Percentiles rank a stretch among this genome's conserved stretches.
These are phyloP conservation scores for Filobasidium wieringae DNA, from an alignment of 768 basidiomycete species.

Conservation along the genomic window DNA sequence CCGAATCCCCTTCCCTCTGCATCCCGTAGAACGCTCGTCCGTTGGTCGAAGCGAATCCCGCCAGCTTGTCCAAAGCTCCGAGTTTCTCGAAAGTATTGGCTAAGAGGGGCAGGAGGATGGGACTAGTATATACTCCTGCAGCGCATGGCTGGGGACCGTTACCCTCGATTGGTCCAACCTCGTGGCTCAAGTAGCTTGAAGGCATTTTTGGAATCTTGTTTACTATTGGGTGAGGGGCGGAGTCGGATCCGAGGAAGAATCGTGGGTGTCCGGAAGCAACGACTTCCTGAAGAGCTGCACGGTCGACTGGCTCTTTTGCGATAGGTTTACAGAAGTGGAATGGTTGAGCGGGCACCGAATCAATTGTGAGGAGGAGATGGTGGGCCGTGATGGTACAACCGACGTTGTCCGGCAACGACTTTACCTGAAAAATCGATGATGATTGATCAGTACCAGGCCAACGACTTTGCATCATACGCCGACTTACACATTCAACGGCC, in stretches of 20 bases:
- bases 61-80: slow-evolving; percentile 67
- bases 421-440: slow-evolving; percentile 24
- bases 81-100: slow-evolving; percentile 81
- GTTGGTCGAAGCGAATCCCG: slow-evolving; percentile 63
- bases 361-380: slow-evolving; percentile 83
- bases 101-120: slow-evolving; percentile 76
- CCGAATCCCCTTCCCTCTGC: slow-evolving; percentile 21
- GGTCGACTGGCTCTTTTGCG: slow-evolving; percentile 88
- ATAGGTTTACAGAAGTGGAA: slow-evolving; percentile 97
- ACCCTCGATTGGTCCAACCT: slow-evolving; percentile 8
- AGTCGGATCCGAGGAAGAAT: slow-evolving; percentile 96
- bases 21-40: slow-evolving; percentile 69
- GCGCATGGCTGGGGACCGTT: slow-evolving; percentile 64
- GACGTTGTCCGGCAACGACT: slow-evolving; percentile 57
- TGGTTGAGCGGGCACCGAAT: slow-evolving; percentile 91
- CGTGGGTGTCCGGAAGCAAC: slow-evolving; percentile 70
- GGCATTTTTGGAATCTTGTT: slow-evolving; percentile 31
- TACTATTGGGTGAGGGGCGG: slow-evolving; percentile 69
- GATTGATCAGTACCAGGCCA: background rate
- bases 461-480: slow-evolving; percentile 32
- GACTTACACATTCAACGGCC: slow-evolving; percentile 74
- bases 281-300: slow-evolving; percentile 65
- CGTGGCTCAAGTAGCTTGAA: slow-evolving; percentile 7
- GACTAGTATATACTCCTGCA: slow-evolving; percentile 90
- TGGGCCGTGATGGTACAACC: slow-evolving; percentile 96